These are phyloP conservation scores for Pseudogymnoascus destructans DNA, from an alignment of 2,329 filamentous ascomycete species.

Conservation along the genomic window DNA sequence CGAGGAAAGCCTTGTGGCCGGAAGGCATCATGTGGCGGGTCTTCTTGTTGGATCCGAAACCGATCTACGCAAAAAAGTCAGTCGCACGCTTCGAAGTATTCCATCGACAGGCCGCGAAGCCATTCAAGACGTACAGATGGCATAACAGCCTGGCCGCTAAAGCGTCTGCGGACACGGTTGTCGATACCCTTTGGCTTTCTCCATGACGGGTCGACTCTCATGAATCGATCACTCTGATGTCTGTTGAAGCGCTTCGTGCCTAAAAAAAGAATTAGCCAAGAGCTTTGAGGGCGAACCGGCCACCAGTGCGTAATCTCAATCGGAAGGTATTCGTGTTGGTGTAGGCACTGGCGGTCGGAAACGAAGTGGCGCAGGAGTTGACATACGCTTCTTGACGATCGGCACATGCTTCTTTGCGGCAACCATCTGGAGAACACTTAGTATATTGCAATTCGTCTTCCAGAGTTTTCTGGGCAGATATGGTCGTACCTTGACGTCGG, in stretches of 20 bases:
- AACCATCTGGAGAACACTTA: slow-evolving; percentile 59
- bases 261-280: slow-evolving; percentile 35
- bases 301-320: background rate
- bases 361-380: slow-evolving; percentile 16
- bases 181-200: slow-evolving; percentile 99
- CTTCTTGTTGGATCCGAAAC: slow-evolving; percentile 99
- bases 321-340: background rate
- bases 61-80: slow-evolving; percentile 52
- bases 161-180: slow-evolving; percentile 91
- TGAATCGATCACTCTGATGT: slow-evolving; percentile 97
- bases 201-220: slow-evolving; percentile 81
- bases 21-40: slow-evolving; percentile 97
- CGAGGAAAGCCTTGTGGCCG: slow-evolving; percentile 99
- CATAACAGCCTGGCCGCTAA: slow-evolving; percentile 92
- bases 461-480: background rate
- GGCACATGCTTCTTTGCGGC: slow-evolving; percentile 98
- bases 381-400: slow-evolving; percentile 99
- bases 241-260: slow-evolving; percentile 91
- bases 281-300: slow-evolving; percentile 1
- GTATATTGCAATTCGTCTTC: slow-evolving; percentile 5
- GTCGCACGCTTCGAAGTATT: slow-evolving; percentile 12
- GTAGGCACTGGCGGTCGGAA: slow-evolving; percentile 8
- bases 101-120: background rate
- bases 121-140: slow-evolving; percentile 69
- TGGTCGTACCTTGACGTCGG: slow-evolving; percentile 20